Evolutionary conservation across 2,329 filamentous ascomycete genomes (phyloP).

Genomic region (Thelonectria blattea): DNA sequence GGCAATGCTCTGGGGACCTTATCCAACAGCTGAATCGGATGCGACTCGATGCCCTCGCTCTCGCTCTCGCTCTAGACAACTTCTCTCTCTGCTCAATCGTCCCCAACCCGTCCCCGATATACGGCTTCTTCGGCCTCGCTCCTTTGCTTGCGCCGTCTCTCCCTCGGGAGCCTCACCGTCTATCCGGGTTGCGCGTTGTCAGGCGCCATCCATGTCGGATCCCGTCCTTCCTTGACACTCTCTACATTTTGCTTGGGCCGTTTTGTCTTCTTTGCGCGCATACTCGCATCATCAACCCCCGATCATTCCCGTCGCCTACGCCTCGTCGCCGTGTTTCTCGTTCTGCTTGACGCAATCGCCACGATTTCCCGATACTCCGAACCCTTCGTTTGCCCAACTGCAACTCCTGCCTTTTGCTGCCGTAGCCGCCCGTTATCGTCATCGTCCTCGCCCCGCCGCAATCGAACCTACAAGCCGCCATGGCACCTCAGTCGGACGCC

Average conservation of each 20-base stretch:
- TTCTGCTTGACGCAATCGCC: background rate
- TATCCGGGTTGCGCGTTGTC: conserved; percentile 11
- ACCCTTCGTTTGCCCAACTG: background rate
- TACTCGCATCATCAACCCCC: conserved; percentile 18
- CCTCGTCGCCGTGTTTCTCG: background rate
- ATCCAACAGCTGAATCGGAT: conserved; percentile 12
- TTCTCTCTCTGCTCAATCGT: background rate
- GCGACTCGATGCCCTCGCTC: conserved; percentile 4
- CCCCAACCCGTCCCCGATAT: conserved; percentile 1
- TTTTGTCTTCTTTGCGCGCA: conserved; percentile 24
- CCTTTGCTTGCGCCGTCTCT: conserved; percentile 10
- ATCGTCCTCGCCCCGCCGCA: conserved; percentile 20
- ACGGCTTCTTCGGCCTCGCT: conserved; percentile 2
- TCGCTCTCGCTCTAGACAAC: conserved; percentile 4
- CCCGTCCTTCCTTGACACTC: conserved; percentile 17
- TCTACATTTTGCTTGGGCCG: conserved; percentile 17
- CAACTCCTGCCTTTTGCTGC: background rate
- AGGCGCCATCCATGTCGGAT: conserved; percentile 22
- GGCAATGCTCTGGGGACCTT: conserved; percentile 8
- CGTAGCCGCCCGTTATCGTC: conserved; percentile 6
- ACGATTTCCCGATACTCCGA: conserved; percentile 13
- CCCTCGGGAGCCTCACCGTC: conserved; percentile 11
- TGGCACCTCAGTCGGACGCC: conserved; percentile 31
- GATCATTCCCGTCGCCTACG: background rate
- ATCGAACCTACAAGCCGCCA: conserved; percentile 21